A percentile compares a stretch with the other conserved stretches of the same genome.
phyloP scores from a whole-genome alignment of 768 basidiomycete genomes.

The Lentinus brumalis region DNA sequence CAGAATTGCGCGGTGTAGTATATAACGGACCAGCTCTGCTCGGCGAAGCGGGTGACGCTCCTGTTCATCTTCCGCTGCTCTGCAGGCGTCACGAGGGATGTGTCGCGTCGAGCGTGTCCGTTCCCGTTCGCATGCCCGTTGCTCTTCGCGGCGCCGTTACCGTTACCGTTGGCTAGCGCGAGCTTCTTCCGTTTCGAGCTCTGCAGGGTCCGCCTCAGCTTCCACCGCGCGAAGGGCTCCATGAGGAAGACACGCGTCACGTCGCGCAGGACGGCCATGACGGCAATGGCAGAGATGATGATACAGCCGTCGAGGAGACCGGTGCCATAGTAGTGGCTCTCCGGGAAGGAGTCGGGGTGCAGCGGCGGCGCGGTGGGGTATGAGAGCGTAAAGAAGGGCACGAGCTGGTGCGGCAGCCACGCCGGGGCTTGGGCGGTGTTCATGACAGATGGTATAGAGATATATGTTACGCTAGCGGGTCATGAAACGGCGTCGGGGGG shows the following conservation, averaged over 20 bases:
- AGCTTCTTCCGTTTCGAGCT: slow-evolving; percentile 24
- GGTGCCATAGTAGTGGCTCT: slow-evolving; percentile 68
- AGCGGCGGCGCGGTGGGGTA: slow-evolving; percentile 60
- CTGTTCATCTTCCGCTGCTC: slow-evolving; percentile 63
- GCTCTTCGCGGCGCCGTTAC: slow-evolving; percentile 27
- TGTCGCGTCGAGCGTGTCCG: slow-evolving; percentile 18
- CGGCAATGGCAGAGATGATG: slow-evolving; percentile 76
- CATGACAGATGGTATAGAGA: slow-evolving; percentile 36
- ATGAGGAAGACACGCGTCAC: slow-evolving; percentile 69
- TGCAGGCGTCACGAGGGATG: slow-evolving; percentile 35
- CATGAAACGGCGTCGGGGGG: slow-evolving; percentile 26
- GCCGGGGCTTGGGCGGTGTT: slow-evolving; percentile 36
- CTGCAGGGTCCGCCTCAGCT: slow-evolving; percentile 58
- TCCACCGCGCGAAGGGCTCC: slow-evolving; percentile 81
- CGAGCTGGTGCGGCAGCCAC: slow-evolving; percentile 54
- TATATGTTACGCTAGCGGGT: slow-evolving; percentile 36
- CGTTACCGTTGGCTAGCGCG: slow-evolving; percentile 24
- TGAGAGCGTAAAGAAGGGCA: slow-evolving; percentile 75
- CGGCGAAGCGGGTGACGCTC: slow-evolving; percentile 85
- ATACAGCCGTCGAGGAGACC: slow-evolving; percentile 81
- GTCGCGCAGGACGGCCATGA: slow-evolving; percentile 89
- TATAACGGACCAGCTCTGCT: slow-evolving; percentile 89
- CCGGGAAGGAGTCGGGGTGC: slow-evolving; percentile 69
- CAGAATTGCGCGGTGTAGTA: slow-evolving; percentile 80
- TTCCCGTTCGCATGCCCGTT: slow-evolving; percentile 36